Evolutionary conservation across 768 basidiomycete species (phyloP).

Genomic region (Russula abietina): DNA sequence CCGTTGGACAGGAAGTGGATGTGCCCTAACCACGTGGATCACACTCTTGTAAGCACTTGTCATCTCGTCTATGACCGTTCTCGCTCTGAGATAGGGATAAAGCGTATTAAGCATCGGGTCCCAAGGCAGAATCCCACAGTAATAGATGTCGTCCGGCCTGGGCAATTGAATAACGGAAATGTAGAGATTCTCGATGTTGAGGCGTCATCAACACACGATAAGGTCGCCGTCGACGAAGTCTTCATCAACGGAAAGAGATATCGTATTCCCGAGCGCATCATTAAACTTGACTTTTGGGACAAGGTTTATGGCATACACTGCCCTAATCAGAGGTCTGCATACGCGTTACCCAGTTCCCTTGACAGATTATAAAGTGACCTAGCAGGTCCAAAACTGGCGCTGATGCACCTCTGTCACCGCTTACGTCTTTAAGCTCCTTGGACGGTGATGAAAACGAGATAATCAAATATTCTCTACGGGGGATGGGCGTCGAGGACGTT

Average conservation of each 20-base stretch:
- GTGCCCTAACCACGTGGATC: constrained; percentile 97
- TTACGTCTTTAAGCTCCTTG: constrained; percentile 27
- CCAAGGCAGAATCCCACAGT: constrained; percentile 62
- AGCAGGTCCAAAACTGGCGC: constrained; percentile 14
- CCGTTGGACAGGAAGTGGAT: constrained; percentile 92
- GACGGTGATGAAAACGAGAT: constrained; percentile 21
- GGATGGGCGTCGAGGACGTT: constrained; percentile 22
- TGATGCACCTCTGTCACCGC: constrained; percentile 29
- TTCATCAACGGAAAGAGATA: constrained; percentile 86
- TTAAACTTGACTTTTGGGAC: constrained; percentile 94
- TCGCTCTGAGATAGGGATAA: constrained; percentile 20
- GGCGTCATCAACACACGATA: constrained; percentile 39
- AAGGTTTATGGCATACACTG: constrained; percentile 41
- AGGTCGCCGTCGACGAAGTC: constrained; percentile 70
- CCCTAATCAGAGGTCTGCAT: constrained; percentile 17
- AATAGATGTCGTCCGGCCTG: constrained; percentile 69
- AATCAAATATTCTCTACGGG: constrained; percentile 4
- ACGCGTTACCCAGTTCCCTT: neutral
- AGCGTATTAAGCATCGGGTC: constrained; percentile 77
- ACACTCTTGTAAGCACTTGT: constrained; percentile 57
- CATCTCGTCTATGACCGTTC: constrained; percentile 12
- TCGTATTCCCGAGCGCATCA: constrained; percentile 85
- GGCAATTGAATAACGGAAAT: constrained; percentile 85
- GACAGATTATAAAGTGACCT: neutral
- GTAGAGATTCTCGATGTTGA: constrained; percentile 79